Evolutionary conservation across 2,329 filamentous ascomycete species (phyloP), one percentile per base, ranked within the genome.

Genomic region (Graphilbum fragrans): DNA sequence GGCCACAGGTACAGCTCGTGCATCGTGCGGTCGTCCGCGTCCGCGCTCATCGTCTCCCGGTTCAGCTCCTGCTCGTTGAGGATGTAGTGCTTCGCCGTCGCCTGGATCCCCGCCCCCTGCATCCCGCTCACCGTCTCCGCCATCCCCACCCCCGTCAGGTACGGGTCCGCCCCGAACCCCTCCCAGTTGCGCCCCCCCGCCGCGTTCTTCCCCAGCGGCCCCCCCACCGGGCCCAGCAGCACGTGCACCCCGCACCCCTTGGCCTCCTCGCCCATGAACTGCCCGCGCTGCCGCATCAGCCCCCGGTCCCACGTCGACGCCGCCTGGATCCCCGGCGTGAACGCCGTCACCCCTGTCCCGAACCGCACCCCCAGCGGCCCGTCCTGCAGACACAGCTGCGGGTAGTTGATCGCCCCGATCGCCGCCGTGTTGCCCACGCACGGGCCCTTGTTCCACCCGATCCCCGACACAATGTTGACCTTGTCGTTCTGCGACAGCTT

Each of bases 241-340:
- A 49, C 47, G 34, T 48, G 48, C 16, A 49, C 39, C 5, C 48
- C 46, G 21, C 44, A 78, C 10, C 72, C 65, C 39, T 73, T 74
- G 20, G 81, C 74, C 59, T 93, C 86, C 23, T 71, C 66, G 4
- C 77, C 86, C 54, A 86, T 69, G 39, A 73, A 80, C 47, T 70
- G 67, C 2, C 83, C 86, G 14, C 84, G 72, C 50, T 77, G 63
- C 41, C 79, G 75, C 61, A 92, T 86, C 38, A 92, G 64, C 2
- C 78, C 70, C 35, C 77, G 72, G 55, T 87, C 86, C 82, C 84
- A 93, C 0, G 84, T 92, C 2, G 82, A 74, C 0, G 82, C 86
- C 0, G 82, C 79, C 3, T 83, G 85, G 41, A 93, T 75, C 1
- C 82, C 85, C 1, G 86, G 83, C 0, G 86, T 82, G 55, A 88